Percentiles rank a stretch among this genome's conserved stretches.
Evolutionary conservation across 2,329 filamentous ascomycete genomes (phyloP).

Genomic region (Thielaviopsis punctulata): DNA sequence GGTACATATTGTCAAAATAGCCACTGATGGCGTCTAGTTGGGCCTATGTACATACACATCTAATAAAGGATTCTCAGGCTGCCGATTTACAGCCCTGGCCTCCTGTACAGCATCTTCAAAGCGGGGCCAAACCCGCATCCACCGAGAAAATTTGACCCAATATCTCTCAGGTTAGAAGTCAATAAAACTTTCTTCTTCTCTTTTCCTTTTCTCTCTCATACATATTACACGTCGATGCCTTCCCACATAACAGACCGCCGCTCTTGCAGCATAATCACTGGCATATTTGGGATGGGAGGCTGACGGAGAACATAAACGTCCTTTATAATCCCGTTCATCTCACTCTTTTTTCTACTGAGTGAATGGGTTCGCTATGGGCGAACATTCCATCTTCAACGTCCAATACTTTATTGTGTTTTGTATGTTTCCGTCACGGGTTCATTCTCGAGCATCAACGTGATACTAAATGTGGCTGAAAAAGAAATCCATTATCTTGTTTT

Average conservation of each 20-base stretch:
- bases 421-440: too few relatives aligned
- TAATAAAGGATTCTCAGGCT: neutral
- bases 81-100: neutral
- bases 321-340: constrained; percentile 43
- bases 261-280: constrained; percentile 16
- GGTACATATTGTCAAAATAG: too few relatives aligned
- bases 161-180: constrained; percentile 1
- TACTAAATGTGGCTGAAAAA: neutral
- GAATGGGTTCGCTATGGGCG: constrained; percentile 46
- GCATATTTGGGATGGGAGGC: constrained; percentile 15
- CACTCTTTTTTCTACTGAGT: constrained; percentile 24
- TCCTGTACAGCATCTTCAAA: neutral
- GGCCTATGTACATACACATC: neutral
- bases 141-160: neutral
- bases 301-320: constrained; percentile 38
- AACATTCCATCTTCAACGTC: constrained; percentile 23
- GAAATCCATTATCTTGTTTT: constrained; percentile 11
- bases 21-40: neutral
- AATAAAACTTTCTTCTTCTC: constrained; percentile 13
- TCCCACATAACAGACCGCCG: constrained; percentile 9
- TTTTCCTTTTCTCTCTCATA: constrained; percentile 26
- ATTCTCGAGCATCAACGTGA: too few relatives aligned
- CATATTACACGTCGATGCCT: constrained; percentile 28
- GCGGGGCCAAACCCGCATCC: neutral
- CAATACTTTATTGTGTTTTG: neutral